Base-by-base conservation (phyloP, 805 yeast genomes). In the Naumovozyma castellii region DNA sequence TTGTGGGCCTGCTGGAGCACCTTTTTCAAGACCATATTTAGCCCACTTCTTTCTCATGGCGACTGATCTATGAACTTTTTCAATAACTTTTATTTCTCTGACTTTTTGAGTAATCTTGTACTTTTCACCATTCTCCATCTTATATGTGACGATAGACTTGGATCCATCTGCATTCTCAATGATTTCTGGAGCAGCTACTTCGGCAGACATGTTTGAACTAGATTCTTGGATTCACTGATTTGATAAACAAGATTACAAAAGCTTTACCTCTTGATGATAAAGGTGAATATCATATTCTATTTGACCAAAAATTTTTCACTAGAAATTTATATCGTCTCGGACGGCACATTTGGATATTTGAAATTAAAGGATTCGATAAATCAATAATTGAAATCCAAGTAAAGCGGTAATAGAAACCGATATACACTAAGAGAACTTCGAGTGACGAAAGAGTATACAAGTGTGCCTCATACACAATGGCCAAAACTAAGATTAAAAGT, bases 11-110 rank as follows among this genome's bases (percentile, higher is more conserved):
- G 87, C 76, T 2, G 83, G 75, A 19, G 78, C 69, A 45, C 69
- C 71, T 52, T 68, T 73, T 57, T 88, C 97, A 40, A 72, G 77
- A 42, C 97, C 98, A 62, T 79, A 92, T 63, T 85, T 85, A 45
- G 67, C 61, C 97, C 97, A 92, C 50, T 76, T 75, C 62, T 80
- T 81, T 65, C 97, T 83, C 42, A 69, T 72, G n/a, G 96, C 97
- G 44, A 90, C 85, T 33, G 73, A 71, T 37, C 84, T 87, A 61
- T 85, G 84, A 32, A 87, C 96, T 47, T 72, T 75, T 62, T 85
- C 95, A 56, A 76, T 80, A 31, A 81, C 84, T 51, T 72, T 75
- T 44, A 83, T 76, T 54, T 81, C 84, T 60, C 74, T 80, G 59
- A 92, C 77, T 59, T 73, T 83, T 62, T 88, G 95, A 34, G 95